Base-by-base conservation (phyloP, 2,329 filamentous ascomycete genomes). In the Microdochium trichocladiopsis region DNA sequence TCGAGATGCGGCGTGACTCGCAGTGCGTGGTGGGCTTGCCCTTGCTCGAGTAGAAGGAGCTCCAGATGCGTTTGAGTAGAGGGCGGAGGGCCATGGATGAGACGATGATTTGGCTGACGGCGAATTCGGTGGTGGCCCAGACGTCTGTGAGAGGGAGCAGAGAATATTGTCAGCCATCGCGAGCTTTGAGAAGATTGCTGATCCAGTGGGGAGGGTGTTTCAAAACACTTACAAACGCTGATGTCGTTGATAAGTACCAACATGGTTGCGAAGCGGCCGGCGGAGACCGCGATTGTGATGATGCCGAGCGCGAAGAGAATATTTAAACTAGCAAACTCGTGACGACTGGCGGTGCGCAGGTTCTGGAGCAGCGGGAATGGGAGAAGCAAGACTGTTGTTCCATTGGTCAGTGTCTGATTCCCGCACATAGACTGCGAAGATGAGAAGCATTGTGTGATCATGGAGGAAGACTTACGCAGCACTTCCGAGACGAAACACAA, bases 201-300 rank as follows among this genome's bases (percentile, higher is more conserved):
- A n/a, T n/a, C n/a, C n/a, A n/a, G 21, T 18, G n/a, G 41, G 1
- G 2, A 45, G 25, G 25, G 5, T 33, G 25, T 28, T 14, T 47
- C 23, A 1, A 10, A 18, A 14, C 14, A n/a, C 51, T 52, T 45
- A 55, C 53, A 51, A n/a, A 55, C 4, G 2, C 50, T 50, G n/a
- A 55, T 55, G 8, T 55, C 54, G 41, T 55, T 55, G 3, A 36
- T 48, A 1, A 51, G 31, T 4, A 51, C 43, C 16, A 53, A 4
- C 54, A 55, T 55, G 22, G 45, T 51, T 21, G 51, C 53, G 21
- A 55, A 55, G 31, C 54, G 37, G 36, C 49, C 52, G 11, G 54
- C 51, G 47, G 49, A 53, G 22, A 55, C 54, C 2, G 51, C 41
- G 5, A 55, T 51, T 2, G 52, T 55, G 16, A 55, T 47, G 23